Conservation (phyloP, 192 early-diverging fungal genomes). For the Lunasporangiospora selenospora region DNA sequence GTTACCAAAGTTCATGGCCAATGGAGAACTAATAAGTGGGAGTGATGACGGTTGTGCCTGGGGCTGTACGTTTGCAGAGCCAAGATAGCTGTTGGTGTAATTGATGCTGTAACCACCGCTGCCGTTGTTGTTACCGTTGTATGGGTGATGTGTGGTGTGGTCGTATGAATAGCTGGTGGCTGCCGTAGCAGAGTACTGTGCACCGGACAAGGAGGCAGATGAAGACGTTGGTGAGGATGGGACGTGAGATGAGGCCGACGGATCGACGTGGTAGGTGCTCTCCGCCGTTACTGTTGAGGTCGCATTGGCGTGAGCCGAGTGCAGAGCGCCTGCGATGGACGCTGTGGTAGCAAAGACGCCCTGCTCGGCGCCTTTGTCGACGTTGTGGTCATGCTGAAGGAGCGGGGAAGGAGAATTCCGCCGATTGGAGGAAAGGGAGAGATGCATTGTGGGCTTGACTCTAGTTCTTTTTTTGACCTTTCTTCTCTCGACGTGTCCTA, state of each 20-base stretch:
- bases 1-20: constrained; percentile 27
- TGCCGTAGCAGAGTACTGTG: background rate
- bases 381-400: background rate
- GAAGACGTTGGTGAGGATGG: background rate
- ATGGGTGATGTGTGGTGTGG: background rate
- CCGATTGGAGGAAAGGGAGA: background rate
- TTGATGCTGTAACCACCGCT: constrained; percentile 1
- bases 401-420: background rate
- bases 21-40: constrained; percentile 37
- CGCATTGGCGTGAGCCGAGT: background rate
- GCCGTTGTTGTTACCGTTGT: background rate
- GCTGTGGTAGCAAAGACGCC: background rate
- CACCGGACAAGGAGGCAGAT: no score
- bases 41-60: constrained; percentile 15
- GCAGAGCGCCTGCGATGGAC: background rate
- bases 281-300: background rate
- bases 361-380: background rate
- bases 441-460: constrained; percentile 2
- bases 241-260: background rate
- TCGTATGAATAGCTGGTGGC: background rate
- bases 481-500: no score
- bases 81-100: constrained; percentile 21
- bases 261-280: background rate
- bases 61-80: constrained; percentile 13
- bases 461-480: no score